These are phyloP conservation scores for Dipodascopsis uninucleata DNA, from an alignment of 805 yeast species.

Conservation along the genomic window DNA sequence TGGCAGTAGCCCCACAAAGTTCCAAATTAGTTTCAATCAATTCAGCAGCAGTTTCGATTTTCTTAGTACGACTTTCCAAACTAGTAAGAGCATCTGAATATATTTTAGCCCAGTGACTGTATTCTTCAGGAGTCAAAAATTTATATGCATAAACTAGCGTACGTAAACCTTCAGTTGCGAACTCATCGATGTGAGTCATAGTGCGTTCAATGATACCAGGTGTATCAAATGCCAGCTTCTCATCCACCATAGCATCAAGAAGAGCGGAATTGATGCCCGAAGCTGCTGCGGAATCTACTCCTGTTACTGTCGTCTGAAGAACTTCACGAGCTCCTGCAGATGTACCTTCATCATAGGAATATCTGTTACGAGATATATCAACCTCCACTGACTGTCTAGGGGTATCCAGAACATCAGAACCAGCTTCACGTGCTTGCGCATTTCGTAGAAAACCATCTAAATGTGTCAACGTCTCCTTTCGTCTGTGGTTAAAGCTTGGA, in stretches of 20 bases:
- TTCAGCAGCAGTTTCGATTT: constrained; percentile 71
- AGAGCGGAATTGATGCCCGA: constrained; percentile 5
- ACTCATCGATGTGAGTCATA: constrained; percentile 85
- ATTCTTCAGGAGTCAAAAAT: constrained; percentile 60
- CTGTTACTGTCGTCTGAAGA: constrained; percentile 4
- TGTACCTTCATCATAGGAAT: constrained; percentile 1
- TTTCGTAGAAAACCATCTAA: constrained; percentile 31
- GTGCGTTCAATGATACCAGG: constrained; percentile 78
- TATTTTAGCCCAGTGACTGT: constrained; percentile 60
- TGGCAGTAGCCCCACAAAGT: constrained; percentile 89
- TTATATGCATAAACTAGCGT: constrained; percentile 80
- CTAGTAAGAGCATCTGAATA: constrained; percentile 78
- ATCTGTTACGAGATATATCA: constrained; percentile 7
- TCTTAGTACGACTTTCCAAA: constrained; percentile 57
- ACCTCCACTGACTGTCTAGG: constrained; percentile 19
- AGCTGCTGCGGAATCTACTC: constrained; percentile 1
- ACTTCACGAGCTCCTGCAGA: constrained; percentile 2
- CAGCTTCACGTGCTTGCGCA: constrained; percentile 32
- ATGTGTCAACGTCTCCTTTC: constrained; percentile 31
- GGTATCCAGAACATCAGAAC: constrained; percentile 19
- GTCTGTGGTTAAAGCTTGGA: constrained; percentile 32
- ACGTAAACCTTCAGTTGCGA: constrained; percentile 90
- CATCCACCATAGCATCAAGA: constrained; percentile 40
- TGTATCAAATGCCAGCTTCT: constrained; percentile 61
- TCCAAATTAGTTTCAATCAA: constrained; percentile 64